Evolutionary conservation across 306 rosid species (phyloP).

Genomic region (Mimosa bimucronata): DNA sequence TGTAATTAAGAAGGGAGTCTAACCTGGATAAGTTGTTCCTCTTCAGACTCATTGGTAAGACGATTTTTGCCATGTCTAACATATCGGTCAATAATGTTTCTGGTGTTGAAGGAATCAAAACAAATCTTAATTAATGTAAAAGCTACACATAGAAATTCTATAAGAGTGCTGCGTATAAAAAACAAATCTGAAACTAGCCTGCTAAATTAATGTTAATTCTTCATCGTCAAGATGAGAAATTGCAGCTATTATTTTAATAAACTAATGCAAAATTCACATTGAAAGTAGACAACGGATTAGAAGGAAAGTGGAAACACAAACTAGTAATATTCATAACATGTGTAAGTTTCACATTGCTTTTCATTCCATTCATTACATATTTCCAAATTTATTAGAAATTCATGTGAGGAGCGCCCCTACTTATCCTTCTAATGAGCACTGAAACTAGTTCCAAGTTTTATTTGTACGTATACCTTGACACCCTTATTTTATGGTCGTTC

Average conservation of each 20-base stretch:
- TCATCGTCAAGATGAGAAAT: background rate
- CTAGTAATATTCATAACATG: no score
- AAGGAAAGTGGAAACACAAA: background rate
- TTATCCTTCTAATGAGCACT: no score
- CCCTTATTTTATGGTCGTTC: no score
- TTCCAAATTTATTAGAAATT: background rate
- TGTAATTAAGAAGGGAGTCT: conserved; percentile 3
- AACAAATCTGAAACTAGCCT: background rate
- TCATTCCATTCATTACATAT: background rate
- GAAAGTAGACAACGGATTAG: background rate
- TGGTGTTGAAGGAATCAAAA: conserved; percentile 47
- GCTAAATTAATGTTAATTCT: background rate
- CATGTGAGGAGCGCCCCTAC: no score
- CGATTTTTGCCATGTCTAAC: conserved; percentile 30
- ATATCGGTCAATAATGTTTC: conserved; percentile 47
- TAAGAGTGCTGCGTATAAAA: background rate
- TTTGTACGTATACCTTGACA: no score
- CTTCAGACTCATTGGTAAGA: conserved; percentile 30
- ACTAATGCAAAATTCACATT: background rate
- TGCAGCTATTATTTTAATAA: background rate
- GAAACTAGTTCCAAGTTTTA: no score
- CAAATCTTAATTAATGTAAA: background rate
- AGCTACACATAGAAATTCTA: background rate
- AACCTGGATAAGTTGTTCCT: conserved; percentile 51
- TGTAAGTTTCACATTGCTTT: no score